phyloP scores from a whole-genome alignment of 345 rosid species.

The Dovyalis caffra region DNA sequence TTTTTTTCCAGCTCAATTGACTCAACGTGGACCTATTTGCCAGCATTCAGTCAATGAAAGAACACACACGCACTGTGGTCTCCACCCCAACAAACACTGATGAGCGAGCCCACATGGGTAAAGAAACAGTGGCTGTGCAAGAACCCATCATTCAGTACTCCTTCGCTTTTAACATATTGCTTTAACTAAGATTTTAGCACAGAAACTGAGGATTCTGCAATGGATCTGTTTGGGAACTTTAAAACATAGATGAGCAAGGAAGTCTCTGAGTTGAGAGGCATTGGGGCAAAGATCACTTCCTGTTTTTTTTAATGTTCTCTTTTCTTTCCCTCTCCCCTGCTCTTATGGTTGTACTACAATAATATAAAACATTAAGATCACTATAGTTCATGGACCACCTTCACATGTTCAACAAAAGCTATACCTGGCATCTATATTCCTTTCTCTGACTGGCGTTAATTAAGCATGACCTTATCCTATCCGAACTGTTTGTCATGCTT shows the following conservation, averaged over 20 bases:
- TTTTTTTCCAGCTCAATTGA: conserved; percentile 30
- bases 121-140: not conserved
- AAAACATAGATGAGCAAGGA: conserved; percentile 20
- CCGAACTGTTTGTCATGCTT: not conserved
- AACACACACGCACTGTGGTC: conserved; percentile 6
- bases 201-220: conserved; percentile 24
- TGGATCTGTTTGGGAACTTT: conserved; percentile 29
- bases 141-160: not conserved
- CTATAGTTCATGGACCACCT: conserved; percentile 10
- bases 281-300: conserved; percentile 11
- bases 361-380: not conserved
- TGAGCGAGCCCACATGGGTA: conserved; percentile 18
- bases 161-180: not conserved
- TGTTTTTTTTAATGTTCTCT: not conserved
- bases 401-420: not conserved
- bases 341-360: not conserved
- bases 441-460: not conserved
- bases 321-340: not conserved
- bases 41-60: not conserved
- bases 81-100: conserved; percentile 15
- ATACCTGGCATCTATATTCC: not conserved
- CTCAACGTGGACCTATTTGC: conserved; percentile 11
- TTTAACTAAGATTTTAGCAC: conserved; percentile 23
- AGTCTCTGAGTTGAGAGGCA: conserved; percentile 23
- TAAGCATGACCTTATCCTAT: not conserved